Base-by-base conservation (phyloP, 192 early-diverging fungal species). In the Coemansia sp. region DNA sequence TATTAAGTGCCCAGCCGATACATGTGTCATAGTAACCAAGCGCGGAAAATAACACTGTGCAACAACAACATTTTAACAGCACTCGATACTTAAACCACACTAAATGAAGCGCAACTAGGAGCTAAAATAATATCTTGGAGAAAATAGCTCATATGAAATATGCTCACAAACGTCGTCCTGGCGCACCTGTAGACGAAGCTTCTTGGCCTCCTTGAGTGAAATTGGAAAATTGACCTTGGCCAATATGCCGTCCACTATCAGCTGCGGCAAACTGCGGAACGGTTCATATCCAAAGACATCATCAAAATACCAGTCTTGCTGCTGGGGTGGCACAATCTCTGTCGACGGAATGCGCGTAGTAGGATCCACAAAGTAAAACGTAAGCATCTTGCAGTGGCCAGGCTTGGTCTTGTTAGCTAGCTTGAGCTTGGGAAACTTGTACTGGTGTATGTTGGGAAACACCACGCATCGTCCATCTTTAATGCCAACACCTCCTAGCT, bases 331-430 rank as follows among this genome's bases (percentile, higher is more conserved):
- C 3, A 93, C 87, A 50, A 86, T 34, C n/a, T 71, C 71, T 1
- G 90, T 90, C 16, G 88, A 89, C 2, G 83, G 50, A 34, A 90
- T 80, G 12, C 69, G 75, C 3, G 64, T 65, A 0, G 75, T 65
- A 0, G 92, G 92, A 50, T 94, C 78, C 0, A 94, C 84, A 46
- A 93, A 79, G 80, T 91, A 90, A 62, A 92, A 91, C 10, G 74
- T 77, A 5, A 94, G 66, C 44, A 92, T 90, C 70, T 89, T 89
- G 71, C 90, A 84, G 47, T 86, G 79, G 0, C 92, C 92, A 0
- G 87, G 85, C 41, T 86, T 87, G 27, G 85, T 83, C 40, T 68
- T 75, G 58, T 92, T 88, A 12, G 55, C 71, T 20, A 93, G 82
- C 55, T 75, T 64, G 65, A 94, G 91, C 0, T 83, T 79, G 2